Evolutionary conservation across 2,329 filamentous ascomycete genomes (phyloP).

Genomic region (Fusarium sp.): DNA sequence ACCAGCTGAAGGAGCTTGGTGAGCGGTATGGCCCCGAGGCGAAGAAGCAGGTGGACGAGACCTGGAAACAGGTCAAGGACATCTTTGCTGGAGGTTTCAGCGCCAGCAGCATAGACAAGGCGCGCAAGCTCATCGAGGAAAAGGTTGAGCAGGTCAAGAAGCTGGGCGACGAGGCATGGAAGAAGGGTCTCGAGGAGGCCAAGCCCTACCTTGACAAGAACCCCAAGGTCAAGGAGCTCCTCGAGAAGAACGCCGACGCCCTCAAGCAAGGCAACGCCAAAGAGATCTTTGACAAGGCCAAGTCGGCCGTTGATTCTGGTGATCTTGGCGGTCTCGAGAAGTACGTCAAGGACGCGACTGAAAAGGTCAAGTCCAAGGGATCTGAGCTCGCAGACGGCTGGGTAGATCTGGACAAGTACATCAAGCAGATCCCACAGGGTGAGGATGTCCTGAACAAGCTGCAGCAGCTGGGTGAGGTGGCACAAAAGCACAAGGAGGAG

Average conservation of each 20-base stretch:
- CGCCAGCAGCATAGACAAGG: constrained; percentile 63
- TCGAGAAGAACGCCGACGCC: constrained; percentile 76
- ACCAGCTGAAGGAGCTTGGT: constrained; percentile 76
- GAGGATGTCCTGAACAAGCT: constrained; percentile 75
- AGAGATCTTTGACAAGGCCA: constrained; percentile 73
- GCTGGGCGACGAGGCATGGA: constrained; percentile 78
- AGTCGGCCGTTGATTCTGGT: constrained; percentile 70
- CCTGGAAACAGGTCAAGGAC: constrained; percentile 74
- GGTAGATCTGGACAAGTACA: constrained; percentile 69
- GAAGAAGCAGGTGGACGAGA: constrained; percentile 80
- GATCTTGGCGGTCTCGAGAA: constrained; percentile 60
- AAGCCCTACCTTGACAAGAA: constrained; percentile 81
- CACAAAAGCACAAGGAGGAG: constrained; percentile 75
- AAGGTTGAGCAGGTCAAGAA: constrained; percentile 75
- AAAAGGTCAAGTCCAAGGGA: constrained; percentile 61
- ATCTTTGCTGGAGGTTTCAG: constrained; percentile 72
- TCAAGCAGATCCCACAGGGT: constrained; percentile 74
- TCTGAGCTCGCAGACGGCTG: constrained; percentile 52
- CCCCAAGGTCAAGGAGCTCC: constrained; percentile 77
- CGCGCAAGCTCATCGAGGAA: constrained; percentile 74
- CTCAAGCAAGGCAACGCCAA: constrained; percentile 75
- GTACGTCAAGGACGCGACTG: constrained; percentile 48
- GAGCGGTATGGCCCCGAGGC: constrained; percentile 79
- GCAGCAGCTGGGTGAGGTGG: constrained; percentile 72
- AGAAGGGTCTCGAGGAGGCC: constrained; percentile 76